Percentiles rank a stretch among this genome's conserved stretches.
Evolutionary conservation across 805 yeast genomes (phyloP).

Genomic region (Phaffomyces antillensis): DNA sequence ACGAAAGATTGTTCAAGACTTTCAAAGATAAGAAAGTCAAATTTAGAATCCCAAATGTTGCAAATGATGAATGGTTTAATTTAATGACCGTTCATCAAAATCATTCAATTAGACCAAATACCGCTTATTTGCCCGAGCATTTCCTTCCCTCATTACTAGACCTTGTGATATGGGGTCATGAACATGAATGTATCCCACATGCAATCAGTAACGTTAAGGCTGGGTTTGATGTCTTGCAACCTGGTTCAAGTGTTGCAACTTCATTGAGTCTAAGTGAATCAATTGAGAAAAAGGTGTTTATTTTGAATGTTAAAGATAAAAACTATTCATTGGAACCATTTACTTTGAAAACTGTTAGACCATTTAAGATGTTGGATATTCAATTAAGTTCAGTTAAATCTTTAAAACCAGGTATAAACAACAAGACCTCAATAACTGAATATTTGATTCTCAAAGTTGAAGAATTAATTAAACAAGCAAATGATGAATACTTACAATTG

Average conservation of each 20-base stretch:
- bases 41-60: conserved; percentile 61
- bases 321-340: conserved; percentile 54
- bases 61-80: conserved; percentile 70
- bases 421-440: conserved; percentile 51
- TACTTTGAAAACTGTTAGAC: conserved; percentile 65
- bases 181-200: conserved; percentile 84
- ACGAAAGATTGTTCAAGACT: conserved; percentile 77
- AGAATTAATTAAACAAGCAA: conserved; percentile 53
- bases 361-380: conserved; percentile 70
- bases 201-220: conserved; percentile 46
- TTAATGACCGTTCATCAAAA: conserved; percentile 88
- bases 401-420: conserved; percentile 53
- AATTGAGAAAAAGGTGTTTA: conserved; percentile 63
- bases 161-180: conserved; percentile 94
- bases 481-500: conserved; percentile 36
- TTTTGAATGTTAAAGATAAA: conserved; percentile 56
- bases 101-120: conserved; percentile 72
- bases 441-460: conserved; percentile 63
- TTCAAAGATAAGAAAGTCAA: conserved; percentile 76
- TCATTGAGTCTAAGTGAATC: conserved; percentile 83
- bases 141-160: conserved; percentile 79
- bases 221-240: conserved; percentile 76
- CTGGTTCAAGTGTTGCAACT: conserved; percentile 93
- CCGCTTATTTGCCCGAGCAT: conserved; percentile 78
- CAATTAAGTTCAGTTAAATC: conserved; percentile 43